Evolutionary conservation across 805 yeast species (phyloP), one percentile per base, ranked within the genome.

Genomic region (Phaffomyces thermotolerans): DNA sequence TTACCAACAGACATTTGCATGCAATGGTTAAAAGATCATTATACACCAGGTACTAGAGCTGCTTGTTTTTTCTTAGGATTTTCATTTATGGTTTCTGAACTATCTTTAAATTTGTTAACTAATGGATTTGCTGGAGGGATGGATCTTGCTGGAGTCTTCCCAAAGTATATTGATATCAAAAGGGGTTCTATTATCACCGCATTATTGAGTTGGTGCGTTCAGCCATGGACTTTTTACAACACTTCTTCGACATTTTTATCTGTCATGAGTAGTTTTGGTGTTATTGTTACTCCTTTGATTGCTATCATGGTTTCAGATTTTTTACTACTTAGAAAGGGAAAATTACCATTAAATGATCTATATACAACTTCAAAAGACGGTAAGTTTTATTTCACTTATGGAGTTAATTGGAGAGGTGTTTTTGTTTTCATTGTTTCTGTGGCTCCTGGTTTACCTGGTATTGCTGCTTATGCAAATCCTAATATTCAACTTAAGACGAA

Each of bases 1-100:
- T 46, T 58, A 12, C 74, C 74, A 42, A 58, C 60, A 23, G 64
- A 65, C 39, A 62, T 69, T 27, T 58, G 65, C 40, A 47, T 56
- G 30, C 59, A 60, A 52, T 71, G 75, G 76, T 42, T 72, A 40
- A 44, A 52, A 13, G 59, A 60, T 37, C 52, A 59, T 41, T 68
- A 67, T 42, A 46, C 62, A 8, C 51, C 68, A 23, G 56, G 56
- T 36, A 58, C 63, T 25, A 56, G 74, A 44, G 69, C 70, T 18
- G 73, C 68, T 9, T 58, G 66, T n/a, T 68, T 69, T 56, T 68
- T 69, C 49, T 54, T 61, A 15, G 70, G 68, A 2, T 36, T 65
- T 1, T 51, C 64, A 6, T 68, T 67, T 46, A 43, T 63, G 18
- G 52, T 56, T 7, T 65, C 68, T 17, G 71, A 68, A 45, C 36